Evolutionary conservation across 306 rosid genomes (phyloP).

Genomic region (Gastrolobium villosum): DNA sequence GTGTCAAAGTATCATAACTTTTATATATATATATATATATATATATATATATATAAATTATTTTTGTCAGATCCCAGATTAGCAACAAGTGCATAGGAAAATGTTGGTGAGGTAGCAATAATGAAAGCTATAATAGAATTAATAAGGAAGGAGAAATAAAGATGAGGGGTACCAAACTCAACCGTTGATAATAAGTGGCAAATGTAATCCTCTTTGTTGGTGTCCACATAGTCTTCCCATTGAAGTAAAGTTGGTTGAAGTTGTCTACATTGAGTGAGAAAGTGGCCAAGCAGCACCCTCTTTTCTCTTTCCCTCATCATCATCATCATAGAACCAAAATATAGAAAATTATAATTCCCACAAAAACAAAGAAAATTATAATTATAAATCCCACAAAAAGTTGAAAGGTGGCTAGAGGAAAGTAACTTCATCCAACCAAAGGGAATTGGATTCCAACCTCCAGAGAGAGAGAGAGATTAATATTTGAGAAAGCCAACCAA

Average conservation of each 20-base stretch:
- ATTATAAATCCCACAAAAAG: constrained; percentile 69
- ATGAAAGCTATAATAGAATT: constrained; percentile 44
- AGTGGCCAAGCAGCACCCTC: constrained; percentile 69
- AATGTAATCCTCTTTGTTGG: constrained; percentile 51
- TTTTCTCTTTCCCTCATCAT: constrained; percentile 55
- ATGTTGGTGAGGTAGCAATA: constrained; percentile 44
- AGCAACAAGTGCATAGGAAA: constrained; percentile 12
- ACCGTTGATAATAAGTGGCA: constrained; percentile 58
- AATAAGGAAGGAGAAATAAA: constrained; percentile 38
- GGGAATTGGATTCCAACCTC: constrained; percentile 64
- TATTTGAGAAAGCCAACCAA: constrained; percentile 32
- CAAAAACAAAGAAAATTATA: constrained; percentile 61
- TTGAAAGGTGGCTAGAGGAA: constrained; percentile 67
- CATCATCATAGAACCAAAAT: constrained; percentile 59
- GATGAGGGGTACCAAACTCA: constrained; percentile 51
- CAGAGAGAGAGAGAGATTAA: constrained; percentile 15
- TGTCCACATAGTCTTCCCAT: constrained; percentile 83
- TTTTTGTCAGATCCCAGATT: constrained; percentile 35
- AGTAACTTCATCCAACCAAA: constrained; percentile 59
- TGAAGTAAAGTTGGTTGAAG: constrained; percentile 94
- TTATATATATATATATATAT: background rate
- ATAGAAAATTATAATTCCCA: constrained; percentile 54
- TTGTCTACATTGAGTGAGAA: constrained; percentile 89
- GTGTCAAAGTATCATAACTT: too few species aligned
- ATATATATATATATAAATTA: background rate